These are phyloP conservation scores for Suillus weaverae DNA, from an alignment of 768 basidiomycete species.

Conservation along the genomic window DNA sequence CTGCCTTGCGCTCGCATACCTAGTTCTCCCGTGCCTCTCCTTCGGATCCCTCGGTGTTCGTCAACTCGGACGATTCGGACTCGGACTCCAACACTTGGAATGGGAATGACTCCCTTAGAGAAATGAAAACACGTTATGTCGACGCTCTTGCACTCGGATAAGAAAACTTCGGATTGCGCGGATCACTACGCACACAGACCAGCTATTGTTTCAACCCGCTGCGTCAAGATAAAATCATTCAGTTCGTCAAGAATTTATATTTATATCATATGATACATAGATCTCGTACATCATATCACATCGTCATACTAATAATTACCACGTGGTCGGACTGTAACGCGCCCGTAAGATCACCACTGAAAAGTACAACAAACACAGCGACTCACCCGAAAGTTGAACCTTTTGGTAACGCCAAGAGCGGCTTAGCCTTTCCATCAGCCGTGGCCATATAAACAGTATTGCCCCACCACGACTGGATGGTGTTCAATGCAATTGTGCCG, in stretches of 20 bases:
- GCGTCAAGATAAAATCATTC: not conserved
- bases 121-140: not conserved
- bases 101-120: no score
- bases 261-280: not conserved
- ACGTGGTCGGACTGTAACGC: not conserved
- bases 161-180: not conserved
- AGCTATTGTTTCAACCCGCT: not conserved
- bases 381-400: conserved; percentile 31
- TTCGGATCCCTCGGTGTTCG: no score
- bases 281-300: not conserved
- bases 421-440: conserved; percentile 24
- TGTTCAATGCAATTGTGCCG: conserved; percentile 56
- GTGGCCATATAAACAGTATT: conserved; percentile 44
- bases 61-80: no score
- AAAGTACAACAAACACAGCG: no score
- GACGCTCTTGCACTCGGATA: not conserved
- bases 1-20: no score
- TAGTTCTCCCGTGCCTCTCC: no score
- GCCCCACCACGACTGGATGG: conserved; percentile 69
- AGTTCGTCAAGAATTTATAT: not conserved
- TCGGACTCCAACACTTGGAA: no score
- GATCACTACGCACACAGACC: not conserved
- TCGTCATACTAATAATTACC: not conserved
- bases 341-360: not conserved
- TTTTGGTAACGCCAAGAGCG: conserved; percentile 13